Percentiles rank a stretch among this genome's conserved stretches.
These are phyloP conservation scores for Termitomyces titanicus DNA, from an alignment of 768 basidiomycete genomes.

Conservation along the genomic window DNA sequence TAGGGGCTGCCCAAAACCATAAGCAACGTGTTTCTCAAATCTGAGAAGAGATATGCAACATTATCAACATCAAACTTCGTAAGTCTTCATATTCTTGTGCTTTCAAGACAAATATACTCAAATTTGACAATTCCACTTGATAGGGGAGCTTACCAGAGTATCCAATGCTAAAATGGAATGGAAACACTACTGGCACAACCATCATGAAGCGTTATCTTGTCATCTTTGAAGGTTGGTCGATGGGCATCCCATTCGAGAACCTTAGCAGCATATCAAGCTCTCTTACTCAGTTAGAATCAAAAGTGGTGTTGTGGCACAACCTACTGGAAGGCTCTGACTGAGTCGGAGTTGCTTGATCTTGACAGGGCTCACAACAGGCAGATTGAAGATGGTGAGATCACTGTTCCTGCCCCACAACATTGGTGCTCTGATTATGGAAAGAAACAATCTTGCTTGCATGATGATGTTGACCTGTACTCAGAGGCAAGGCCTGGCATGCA, in stretches of 20 bases:
- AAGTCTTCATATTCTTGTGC: too few species aligned
- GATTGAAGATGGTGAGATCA: conserved; percentile 6
- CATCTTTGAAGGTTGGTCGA: conserved; percentile 15
- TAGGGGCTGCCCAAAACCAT: background rate
- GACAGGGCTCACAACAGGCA: background rate
- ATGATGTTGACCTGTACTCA: too few species aligned
- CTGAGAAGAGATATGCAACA: conserved; percentile 10
- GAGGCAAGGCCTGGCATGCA: too few species aligned
- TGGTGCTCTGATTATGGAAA: too few species aligned
- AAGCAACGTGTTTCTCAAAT: conserved; percentile 16
- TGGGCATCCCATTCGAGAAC: conserved; percentile 15
- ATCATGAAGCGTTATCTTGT: too few species aligned
- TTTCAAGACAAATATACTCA: too few species aligned
- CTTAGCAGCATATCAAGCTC: conserved; percentile 12
- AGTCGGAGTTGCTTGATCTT: conserved; percentile 7
- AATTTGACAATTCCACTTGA: too few species aligned
- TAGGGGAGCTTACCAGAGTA: too few species aligned
- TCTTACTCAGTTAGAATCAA: background rate
- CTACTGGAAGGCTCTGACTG: conserved; percentile 11
- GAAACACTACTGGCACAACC: too few species aligned
- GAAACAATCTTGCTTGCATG: too few species aligned
- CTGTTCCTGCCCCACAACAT: background rate
- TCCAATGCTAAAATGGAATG: too few species aligned
- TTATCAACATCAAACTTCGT: conserved; percentile 8
- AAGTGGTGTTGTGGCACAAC: background rate